Conservation (phyloP, 2,329 filamentous ascomycete species). For the Hirsutella minnesotensis region DNA sequence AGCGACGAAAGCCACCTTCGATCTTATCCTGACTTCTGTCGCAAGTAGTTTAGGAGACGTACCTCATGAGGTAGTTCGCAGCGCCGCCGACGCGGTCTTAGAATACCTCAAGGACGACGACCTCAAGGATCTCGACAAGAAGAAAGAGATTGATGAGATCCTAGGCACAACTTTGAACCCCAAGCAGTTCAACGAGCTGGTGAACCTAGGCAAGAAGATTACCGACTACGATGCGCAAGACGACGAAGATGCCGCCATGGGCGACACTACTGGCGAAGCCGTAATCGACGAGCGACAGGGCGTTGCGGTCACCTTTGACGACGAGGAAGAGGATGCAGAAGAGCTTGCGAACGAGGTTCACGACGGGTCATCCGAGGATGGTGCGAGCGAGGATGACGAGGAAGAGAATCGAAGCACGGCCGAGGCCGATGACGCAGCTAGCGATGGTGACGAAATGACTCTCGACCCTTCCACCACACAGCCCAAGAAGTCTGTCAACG, state of each 20-base stretch:
- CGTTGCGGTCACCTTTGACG: conserved; percentile 94
- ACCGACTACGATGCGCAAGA: conserved; percentile 97
- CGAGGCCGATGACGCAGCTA: conserved; percentile 36
- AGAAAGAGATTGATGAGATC: conserved; percentile 92
- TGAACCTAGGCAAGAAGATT: conserved; percentile 96
- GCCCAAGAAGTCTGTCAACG: conserved; percentile 33
- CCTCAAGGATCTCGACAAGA: conserved; percentile 95
- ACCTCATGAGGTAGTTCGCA: conserved; percentile 79
- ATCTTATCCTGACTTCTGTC: conserved; percentile 85
- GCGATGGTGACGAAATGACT: conserved; percentile 70
- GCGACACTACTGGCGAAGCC: conserved; percentile 50
- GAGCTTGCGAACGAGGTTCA: conserved; percentile 74
- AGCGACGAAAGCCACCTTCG: conserved; percentile 84
- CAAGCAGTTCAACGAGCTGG: conserved; percentile 92
- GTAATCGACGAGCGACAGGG: conserved; percentile 92
- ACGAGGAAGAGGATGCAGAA: conserved; percentile 74
- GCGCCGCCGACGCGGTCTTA: conserved; percentile 82
- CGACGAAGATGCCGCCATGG: conserved; percentile 74
- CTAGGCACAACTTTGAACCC: conserved; percentile 70
- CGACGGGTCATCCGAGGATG: conserved; percentile 75
- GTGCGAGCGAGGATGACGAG: conserved; percentile 53
- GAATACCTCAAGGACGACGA: conserved; percentile 92
- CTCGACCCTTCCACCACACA: conserved; percentile 54
- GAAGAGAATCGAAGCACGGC: conserved; percentile 47
- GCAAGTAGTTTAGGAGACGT: conserved; percentile 85